A percentile compares a stretch with the other conserved stretches of the same genome.
phyloP scores from a whole-genome alignment of 306 rosid genomes.

The Vicia faba region DNA sequence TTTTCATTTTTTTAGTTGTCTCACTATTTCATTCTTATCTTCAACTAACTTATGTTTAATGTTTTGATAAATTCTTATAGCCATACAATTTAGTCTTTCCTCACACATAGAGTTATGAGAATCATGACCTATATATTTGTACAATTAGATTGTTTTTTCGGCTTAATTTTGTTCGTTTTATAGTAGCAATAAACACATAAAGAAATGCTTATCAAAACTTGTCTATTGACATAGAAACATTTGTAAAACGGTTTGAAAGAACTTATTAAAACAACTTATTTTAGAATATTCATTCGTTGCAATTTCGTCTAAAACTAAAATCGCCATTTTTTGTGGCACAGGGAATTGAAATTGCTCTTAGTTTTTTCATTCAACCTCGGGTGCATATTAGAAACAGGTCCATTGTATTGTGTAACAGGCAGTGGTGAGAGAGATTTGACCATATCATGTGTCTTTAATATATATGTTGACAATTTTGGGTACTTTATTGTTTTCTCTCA shows the following conservation, averaged over 20 bases:
- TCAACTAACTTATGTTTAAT: conserved; percentile 26
- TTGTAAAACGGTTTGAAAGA: too few species aligned
- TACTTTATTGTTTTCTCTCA: too few species aligned
- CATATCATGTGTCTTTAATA: too few species aligned
- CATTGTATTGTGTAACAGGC: conserved; percentile 61
- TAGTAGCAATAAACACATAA: too few species aligned
- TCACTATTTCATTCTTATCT: too few species aligned
- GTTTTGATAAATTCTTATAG: conserved; percentile 44
- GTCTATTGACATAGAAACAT: too few species aligned
- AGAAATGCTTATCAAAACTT: too few species aligned
- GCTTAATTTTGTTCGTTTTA: too few species aligned
- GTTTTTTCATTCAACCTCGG: conserved; percentile 60
- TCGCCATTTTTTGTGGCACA: conserved; percentile 7
- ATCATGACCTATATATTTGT: not conserved
- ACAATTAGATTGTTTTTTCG: too few species aligned
- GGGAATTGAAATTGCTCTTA: conserved; percentile 63
- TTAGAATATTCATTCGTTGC: not conserved
- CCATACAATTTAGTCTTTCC: conserved; percentile 65
- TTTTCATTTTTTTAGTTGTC: not conserved
- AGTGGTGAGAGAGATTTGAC: too few species aligned
- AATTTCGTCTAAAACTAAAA: not conserved
- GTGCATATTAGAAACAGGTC: conserved; percentile 74
- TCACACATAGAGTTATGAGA: conserved; percentile 48
- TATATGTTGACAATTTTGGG: too few species aligned
- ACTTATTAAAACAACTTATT: too few species aligned